A percentile compares a stretch with the other conserved stretches of the same genome.
phyloP scores from a whole-genome alignment of 257 asterid species.

The Oldenlandia corymbosa region DNA sequence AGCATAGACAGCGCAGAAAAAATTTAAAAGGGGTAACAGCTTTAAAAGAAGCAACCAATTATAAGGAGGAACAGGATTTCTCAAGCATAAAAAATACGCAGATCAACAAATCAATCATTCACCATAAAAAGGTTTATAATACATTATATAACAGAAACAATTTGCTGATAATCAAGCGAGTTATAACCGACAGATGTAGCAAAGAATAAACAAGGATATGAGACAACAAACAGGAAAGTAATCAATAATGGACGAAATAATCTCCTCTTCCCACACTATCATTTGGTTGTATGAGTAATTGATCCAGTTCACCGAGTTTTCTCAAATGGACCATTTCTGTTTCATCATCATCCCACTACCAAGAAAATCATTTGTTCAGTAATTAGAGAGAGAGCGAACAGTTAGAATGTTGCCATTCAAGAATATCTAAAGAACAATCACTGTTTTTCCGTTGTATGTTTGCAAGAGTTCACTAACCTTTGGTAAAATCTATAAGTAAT shows the following conservation, averaged over 20 bases:
- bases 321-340: background rate
- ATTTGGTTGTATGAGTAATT: background rate
- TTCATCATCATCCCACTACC: background rate
- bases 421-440: too few relatives aligned
- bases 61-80: background rate
- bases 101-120: background rate
- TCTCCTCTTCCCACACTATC: background rate
- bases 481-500: too few relatives aligned
- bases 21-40: background rate
- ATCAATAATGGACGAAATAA: background rate
- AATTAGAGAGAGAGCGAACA: too few relatives aligned
- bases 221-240: background rate
- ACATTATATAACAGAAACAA: background rate
- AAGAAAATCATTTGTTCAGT: too few relatives aligned
- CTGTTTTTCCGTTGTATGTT: too few relatives aligned
- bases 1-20: background rate
- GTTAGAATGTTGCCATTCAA: too few relatives aligned
- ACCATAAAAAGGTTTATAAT: background rate
- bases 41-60: background rate
- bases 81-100: background rate
- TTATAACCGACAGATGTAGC: background rate
- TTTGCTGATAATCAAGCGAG: background rate
- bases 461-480: too few relatives aligned
- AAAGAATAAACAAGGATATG: background rate
- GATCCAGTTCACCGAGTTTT: background rate